Base-by-base conservation (phyloP, 2,329 filamentous ascomycete species). In the Penicillium sp. region DNA sequence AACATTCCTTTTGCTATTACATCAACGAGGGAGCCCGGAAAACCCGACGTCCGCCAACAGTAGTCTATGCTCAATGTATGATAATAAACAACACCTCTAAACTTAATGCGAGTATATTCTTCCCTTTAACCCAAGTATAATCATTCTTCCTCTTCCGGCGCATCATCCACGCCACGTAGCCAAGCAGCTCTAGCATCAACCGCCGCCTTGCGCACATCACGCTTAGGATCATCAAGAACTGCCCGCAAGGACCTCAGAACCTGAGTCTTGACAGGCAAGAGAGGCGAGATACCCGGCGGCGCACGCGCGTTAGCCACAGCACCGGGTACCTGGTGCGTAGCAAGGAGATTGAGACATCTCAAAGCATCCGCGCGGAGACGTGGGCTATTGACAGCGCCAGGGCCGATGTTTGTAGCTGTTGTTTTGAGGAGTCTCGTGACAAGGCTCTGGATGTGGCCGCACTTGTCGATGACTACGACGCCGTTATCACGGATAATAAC, bases 211-310 rank as follows among this genome's bases (percentile, higher is more conserved):
- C 86, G 78, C 10, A 89, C 86, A 68, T 81, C 80, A 60, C 86
- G 76, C 74, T 85, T 88, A 33, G 77, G 76, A 72, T 89, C 86
- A 75, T 89, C 86, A 62, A 89, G 68, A 27, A 83, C 81, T 17
- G 67, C 70, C 45, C 79, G 75, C 65, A 89, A 71, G 23, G 80
- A 78, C 67, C 82, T 82, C 48, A 86, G 75, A 9, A 89, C 85
- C 49, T 82, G 78, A 49, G 76, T 76, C 64, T 84, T 81, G 57
- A 84, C 83, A 9, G 83, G 81, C 19, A 89, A 68, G 8, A 89
- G 75, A 1, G 80, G 78, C 52, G 75, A 77, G 3, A 75, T 63
- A 23, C 67, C 68, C 17, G 67, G 65, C 1, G 66, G 62, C 8
- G 62, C 68, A 8, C 68, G 68, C 25, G 68, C 47, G 27, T 66